Evolutionary conservation across 805 yeast species (phyloP), one percentile per base, ranked within the genome.

Genomic region (Priceomyces castillae): DNA sequence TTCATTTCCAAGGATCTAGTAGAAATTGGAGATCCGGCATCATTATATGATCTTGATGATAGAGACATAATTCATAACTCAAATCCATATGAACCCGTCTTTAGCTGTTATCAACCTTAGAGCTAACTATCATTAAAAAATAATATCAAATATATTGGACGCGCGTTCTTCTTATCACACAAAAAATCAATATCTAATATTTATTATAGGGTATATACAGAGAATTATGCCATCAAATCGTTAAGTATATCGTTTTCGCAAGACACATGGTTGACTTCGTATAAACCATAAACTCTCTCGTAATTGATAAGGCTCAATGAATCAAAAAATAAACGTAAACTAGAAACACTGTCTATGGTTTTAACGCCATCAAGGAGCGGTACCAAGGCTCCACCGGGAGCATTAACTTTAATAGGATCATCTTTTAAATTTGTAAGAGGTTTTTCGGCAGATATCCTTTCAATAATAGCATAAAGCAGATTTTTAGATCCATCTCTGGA

Each of bases 261-360:
- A 1, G 69, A 62, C 0, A 62, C 67, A 7, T 41, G 22, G 45
- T 69, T 66, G 3, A 64, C 50, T 14, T 48, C 49, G 33, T 40
- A 51, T 28, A 85, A 63, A 9, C 80, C 75, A 56, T 81, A 88
- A 15, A 77, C 74, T 51, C 82, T 75, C 56, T 84, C 92, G 56
- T 80, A 86, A 48, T 79, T 78, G 39, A 76, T 70, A 40, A 82
- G 73, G 45, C 90, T 78, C 41, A 87, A 62, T 38, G 77, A 78
- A 46, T 81, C 82, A 54, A 86, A 86, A 55, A 85, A 88, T 12
- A 74, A 74, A 39, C 79, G 76, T 50, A 89, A 63, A 25, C 78
- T 75, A 1, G 69, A 61, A 11, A 82, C 51, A 30, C 65, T 61
- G 1, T 58, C 56, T 17, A 81, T 62, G 1, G 51, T 53, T 25